Percentiles rank a stretch among this genome's conserved stretches.
Evolutionary conservation across 164 flowering plant species (phyloP).

Genomic region (Euptelea pleiosperma): DNA sequence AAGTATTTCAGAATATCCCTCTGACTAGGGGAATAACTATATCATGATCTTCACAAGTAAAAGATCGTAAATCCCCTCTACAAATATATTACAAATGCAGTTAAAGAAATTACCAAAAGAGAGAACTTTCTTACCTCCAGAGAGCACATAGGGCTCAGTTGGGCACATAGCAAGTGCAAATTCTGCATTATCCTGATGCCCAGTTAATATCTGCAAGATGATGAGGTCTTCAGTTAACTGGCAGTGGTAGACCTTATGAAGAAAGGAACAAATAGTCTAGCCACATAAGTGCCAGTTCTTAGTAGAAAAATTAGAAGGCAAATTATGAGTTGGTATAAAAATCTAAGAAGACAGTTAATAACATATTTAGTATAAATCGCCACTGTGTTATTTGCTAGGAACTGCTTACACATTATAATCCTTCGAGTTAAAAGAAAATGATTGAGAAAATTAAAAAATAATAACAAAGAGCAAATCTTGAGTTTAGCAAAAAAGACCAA

Average conservation of each 20-base stretch:
- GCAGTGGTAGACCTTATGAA: not conserved
- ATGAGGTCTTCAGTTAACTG: constrained; percentile 1
- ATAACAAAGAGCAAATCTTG: not conserved
- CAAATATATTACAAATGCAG: not conserved
- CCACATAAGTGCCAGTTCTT: too few species aligned
- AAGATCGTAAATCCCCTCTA: too few species aligned
- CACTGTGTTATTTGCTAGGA: not conserved
- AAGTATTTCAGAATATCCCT: not conserved
- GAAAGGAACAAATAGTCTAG: too few species aligned
- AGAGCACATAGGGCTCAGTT: constrained; percentile 85
- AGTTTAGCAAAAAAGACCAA: constrained; percentile 28
- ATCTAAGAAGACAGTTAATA: too few species aligned
- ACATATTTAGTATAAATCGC: too few species aligned
- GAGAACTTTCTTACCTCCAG: constrained; percentile 64
- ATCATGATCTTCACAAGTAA: not conserved
- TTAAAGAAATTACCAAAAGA: not conserved
- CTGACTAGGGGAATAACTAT: not conserved
- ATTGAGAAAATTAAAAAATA: not conserved
- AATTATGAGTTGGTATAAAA: too few species aligned
- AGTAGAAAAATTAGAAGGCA: too few species aligned
- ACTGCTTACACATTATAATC: not conserved
- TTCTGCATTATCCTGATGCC: constrained; percentile 95
- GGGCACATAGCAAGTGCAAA: constrained; percentile 98
- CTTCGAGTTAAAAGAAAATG: not conserved
- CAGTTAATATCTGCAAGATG: constrained; percentile 77